Conservation (phyloP, 148 eudicot species). For the Persicaria maculosa region DNA sequence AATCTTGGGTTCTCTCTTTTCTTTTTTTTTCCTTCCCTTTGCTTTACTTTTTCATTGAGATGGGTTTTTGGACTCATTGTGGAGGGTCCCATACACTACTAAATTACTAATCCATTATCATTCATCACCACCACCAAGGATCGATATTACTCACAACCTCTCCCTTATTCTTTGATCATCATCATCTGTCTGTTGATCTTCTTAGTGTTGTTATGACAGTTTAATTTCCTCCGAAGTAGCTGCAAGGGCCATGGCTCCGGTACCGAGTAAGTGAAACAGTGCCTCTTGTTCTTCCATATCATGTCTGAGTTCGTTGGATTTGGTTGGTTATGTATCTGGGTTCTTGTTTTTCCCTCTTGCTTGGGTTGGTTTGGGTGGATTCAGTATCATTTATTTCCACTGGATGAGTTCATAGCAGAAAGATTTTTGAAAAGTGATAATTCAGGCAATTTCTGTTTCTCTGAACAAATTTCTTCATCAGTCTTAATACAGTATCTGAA, state of each 20-base stretch:
- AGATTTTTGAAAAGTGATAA: not conserved
- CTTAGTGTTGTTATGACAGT: not conserved
- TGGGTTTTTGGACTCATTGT: conserved; percentile 7
- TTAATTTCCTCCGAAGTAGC: not conserved
- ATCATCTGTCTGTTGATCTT: not conserved
- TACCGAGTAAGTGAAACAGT: conserved; percentile 9
- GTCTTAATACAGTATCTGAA: too few relatives aligned
- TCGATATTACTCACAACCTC: conserved; percentile 1
- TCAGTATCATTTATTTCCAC: not conserved
- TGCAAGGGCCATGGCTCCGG: conserved; percentile 6
- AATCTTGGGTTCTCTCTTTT: not conserved
- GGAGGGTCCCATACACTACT: conserved; percentile 6
- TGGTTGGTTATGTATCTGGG: not conserved
- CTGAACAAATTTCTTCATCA: not conserved
- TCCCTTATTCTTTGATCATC: conserved; percentile 4
- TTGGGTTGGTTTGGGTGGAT: not conserved
- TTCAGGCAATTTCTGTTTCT: not conserved
- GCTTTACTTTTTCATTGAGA: not conserved
- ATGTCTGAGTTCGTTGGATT: not conserved
- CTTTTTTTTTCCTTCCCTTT: not conserved
- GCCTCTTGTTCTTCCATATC: not conserved
- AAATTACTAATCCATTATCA: too few relatives aligned
- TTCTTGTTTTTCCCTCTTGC: not conserved
- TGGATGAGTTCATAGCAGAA: not conserved
- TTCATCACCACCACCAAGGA: not conserved